A percentile compares a stretch with the other conserved stretches of the same genome.
Conservation (phyloP, 495 filamentous ascomycete species). For the Baudoinia panamericana region DNA sequence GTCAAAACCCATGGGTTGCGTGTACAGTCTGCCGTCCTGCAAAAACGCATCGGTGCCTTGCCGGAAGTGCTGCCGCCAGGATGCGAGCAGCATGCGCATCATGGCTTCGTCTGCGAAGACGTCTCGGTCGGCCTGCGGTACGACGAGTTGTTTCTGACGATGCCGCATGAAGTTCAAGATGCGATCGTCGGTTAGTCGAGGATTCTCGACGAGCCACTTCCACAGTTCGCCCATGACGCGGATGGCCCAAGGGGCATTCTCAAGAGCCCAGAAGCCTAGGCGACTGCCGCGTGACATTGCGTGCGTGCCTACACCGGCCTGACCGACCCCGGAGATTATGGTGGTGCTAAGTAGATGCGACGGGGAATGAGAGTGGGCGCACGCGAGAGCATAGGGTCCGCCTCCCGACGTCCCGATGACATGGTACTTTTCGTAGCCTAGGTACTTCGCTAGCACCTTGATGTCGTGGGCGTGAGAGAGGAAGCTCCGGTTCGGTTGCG, state of each 20-base stretch:
- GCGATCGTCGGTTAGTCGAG: neutral
- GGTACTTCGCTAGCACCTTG: constrained; percentile 3
- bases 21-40: neutral
- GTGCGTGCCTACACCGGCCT: too few species aligned
- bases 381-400: constrained; percentile 12
- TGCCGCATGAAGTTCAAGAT: neutral
- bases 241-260: neutral
- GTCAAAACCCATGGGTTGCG: neutral
- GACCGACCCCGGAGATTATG: too few species aligned
- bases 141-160: neutral
- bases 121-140: neutral
- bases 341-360: neutral
- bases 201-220: neutral
- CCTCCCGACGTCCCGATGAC: constrained; percentile 9
- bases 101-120: neutral
- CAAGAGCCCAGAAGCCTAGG: neutral
- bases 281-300: constrained; percentile 1
- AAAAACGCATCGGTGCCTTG: constrained; percentile 6
- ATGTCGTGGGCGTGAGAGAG: constrained; percentile 8
- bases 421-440: constrained; percentile 1
- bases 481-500: constrained; percentile 1
- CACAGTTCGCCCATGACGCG: neutral
- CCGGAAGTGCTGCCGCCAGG: neutral
- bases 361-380: constrained; percentile 6
- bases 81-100: neutral